Conservation (phyloP, 2,329 filamentous ascomycete species). For the Hysterium pulicare region DNA sequence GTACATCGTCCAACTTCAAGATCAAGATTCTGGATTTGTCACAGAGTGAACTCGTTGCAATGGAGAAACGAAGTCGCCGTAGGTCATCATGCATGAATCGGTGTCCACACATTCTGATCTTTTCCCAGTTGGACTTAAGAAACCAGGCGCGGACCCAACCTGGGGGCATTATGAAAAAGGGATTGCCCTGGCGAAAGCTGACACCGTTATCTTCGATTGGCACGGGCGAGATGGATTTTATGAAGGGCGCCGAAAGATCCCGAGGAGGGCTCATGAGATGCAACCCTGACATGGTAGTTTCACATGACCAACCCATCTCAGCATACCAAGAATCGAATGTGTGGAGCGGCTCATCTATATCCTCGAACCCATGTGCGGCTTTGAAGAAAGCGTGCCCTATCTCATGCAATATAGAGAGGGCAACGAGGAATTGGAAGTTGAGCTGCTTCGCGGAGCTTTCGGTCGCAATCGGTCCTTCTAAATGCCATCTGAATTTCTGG, state of each 20-base stretch:
- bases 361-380: not conserved
- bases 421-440: not conserved
- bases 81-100: not conserved
- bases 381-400: not conserved
- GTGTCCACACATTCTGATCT: not conserved
- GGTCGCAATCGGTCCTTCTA: no score
- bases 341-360: not conserved
- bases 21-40: no score
- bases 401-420: not conserved
- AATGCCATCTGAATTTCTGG: no score
- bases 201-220: not conserved
- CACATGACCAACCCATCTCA: not conserved
- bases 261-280: no score
- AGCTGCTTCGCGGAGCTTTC: not conserved
- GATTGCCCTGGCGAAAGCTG: not conserved
- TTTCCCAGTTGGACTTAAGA: not conserved
- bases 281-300: not conserved
- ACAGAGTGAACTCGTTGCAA: no score
- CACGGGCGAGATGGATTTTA: not conserved
- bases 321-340: not conserved
- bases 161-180: not conserved
- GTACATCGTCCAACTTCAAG: no score
- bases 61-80: no score
- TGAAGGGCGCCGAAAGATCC: no score
- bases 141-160: not conserved